Conservation (phyloP, 345 rosid genomes). For the Salix viminalis region DNA sequence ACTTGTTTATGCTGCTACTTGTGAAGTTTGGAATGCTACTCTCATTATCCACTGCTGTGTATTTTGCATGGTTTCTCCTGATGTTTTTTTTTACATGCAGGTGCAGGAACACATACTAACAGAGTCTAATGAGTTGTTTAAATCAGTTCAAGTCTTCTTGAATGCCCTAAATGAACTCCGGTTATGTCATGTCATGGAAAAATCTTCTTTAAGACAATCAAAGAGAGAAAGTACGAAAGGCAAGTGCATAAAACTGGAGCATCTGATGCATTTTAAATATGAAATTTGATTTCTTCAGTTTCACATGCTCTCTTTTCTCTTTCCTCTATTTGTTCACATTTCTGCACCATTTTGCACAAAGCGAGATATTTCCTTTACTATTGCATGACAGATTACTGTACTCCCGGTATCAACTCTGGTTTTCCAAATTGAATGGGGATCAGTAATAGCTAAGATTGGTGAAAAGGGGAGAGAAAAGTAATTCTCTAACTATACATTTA, state of each 20-base stretch:
- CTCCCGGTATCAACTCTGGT: not conserved
- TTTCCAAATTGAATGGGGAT: no score
- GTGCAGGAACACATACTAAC: constrained; percentile 67
- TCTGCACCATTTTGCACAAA: not conserved
- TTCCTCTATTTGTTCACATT: not conserved
- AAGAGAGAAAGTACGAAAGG: constrained; percentile 68
- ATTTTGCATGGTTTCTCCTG: not conserved
- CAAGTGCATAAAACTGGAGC: constrained; percentile 14
- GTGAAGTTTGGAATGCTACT: not conserved
- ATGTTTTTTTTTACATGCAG: constrained; percentile 35
- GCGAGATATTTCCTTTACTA: not conserved
- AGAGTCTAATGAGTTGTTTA: constrained; percentile 63
- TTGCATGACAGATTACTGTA: not conserved
- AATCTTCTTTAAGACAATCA: constrained; percentile 42
- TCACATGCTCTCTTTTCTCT: not conserved
- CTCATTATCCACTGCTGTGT: not conserved
- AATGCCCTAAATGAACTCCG: constrained; percentile 86
- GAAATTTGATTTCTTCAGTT: not conserved
- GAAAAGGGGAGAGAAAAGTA: not conserved
- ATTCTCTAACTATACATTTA: not conserved
- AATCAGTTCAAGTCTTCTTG: constrained; percentile 83
- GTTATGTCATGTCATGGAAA: constrained; percentile 54
- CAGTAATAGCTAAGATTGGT: not conserved
- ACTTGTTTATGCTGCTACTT: not conserved
- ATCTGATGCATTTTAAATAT: constrained; percentile 7